Evolutionary conservation across 1,284 basidiomycete species (phyloP).

Genomic region (Xanthoconium separans): DNA sequence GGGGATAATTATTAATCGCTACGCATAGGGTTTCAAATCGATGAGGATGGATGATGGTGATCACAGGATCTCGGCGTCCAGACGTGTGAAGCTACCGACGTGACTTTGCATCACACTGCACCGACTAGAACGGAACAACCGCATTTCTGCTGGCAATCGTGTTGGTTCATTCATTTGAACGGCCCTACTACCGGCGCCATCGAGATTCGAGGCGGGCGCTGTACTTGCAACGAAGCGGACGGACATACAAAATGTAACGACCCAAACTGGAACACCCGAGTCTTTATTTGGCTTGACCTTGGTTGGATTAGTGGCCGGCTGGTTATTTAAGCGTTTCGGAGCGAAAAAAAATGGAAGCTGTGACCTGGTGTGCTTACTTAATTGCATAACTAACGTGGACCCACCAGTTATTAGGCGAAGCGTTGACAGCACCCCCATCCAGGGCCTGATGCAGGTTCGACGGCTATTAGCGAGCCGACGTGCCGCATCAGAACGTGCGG

Average conservation of each 20-base stretch:
- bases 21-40: conserved; percentile 17
- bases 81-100: conserved; percentile 6
- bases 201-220: conserved; percentile 20
- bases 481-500: conserved; percentile 1
- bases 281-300: conserved; percentile 20
- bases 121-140: conserved; percentile 26
- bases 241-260: conserved; percentile 3
- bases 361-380: conserved; percentile 14
- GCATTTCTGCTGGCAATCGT: conserved; percentile 14
- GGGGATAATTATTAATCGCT: conserved; percentile 26
- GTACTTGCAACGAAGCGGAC: conserved; percentile 24
- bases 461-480: conserved; percentile 18
- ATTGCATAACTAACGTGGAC: conserved; percentile 14
- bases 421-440: conserved; percentile 10
- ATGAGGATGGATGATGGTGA: conserved; percentile 17
- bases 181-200: conserved; percentile 6
- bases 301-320: not conserved
- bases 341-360: conserved; percentile 30
- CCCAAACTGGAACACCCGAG: conserved; percentile 9
- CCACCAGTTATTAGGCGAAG: conserved; percentile 17
- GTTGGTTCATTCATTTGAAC: conserved; percentile 24
- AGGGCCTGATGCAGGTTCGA: conserved; percentile 25
- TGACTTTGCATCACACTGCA: conserved; percentile 23
- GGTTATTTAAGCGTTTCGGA: conserved; percentile 22
- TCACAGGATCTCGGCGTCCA: conserved; percentile 20